These are phyloP conservation scores for Calonectria fujianensis DNA, from an alignment of 2,329 filamentous ascomycete genomes.

Conservation along the genomic window DNA sequence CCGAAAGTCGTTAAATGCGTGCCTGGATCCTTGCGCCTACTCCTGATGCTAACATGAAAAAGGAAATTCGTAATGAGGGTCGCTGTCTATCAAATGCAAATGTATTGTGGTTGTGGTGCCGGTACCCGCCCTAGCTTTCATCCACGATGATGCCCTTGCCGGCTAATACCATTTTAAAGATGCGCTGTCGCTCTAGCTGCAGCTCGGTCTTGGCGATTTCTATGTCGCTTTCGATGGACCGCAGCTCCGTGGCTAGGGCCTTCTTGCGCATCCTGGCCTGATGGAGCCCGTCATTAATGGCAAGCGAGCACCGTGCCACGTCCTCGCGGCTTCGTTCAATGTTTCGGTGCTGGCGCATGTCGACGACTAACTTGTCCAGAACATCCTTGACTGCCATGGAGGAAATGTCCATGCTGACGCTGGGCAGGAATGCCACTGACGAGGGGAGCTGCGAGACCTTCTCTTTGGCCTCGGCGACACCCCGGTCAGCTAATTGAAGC, in stretches of 20 bases:
- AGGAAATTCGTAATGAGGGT: conserved; percentile 8
- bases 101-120: background rate
- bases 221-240: conserved; percentile 55
- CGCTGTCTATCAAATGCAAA: conserved; percentile 23
- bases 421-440: conserved; percentile 27
- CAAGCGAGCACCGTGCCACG: conserved; percentile 59
- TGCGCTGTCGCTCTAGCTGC: conserved; percentile 66
- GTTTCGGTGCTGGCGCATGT: conserved; percentile 71
- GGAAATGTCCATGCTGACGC: conserved; percentile 24
- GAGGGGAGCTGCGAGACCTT: conserved; percentile 28
- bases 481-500: conserved; percentile 16
- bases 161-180: conserved; percentile 53
- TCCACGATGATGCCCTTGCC: conserved; percentile 23
- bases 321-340: conserved; percentile 66
- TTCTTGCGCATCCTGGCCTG: conserved; percentile 57
- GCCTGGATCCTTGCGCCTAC: background rate
- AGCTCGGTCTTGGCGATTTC: conserved; percentile 61
- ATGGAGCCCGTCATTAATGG: conserved; percentile 57
- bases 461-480: conserved; percentile 12
- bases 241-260: conserved; percentile 58
- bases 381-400: conserved; percentile 12
- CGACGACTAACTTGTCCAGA: conserved; percentile 59
- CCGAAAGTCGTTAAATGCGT: background rate
- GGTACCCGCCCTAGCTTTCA: conserved; percentile 13
- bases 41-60: conserved; percentile 4